Percentiles rank a stretch among this genome's conserved stretches.
Conservation (phyloP, 2,329 filamentous ascomycete genomes). For the Arthrobotrys megalospora region DNA sequence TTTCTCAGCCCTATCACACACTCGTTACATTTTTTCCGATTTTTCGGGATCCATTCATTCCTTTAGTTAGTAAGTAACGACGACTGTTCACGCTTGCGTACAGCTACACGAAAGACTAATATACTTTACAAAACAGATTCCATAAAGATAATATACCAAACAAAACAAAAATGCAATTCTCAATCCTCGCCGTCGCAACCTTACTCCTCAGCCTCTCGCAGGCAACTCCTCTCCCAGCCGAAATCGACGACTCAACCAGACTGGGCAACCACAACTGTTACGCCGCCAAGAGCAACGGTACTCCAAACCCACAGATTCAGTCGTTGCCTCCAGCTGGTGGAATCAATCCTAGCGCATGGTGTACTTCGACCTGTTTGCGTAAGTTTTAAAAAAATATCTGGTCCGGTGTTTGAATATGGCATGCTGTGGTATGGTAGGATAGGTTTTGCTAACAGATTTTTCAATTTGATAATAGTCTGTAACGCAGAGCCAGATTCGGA, state of each 20-base stretch:
- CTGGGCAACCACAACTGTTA: constrained; percentile 7
- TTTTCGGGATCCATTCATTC: not conserved
- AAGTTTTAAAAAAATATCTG: no score
- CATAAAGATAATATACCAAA: no score
- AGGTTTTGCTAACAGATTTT: not conserved
- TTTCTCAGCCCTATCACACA: not conserved
- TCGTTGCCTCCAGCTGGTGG: not conserved
- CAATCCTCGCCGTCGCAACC: not conserved
- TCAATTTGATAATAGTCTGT: constrained; percentile 2
- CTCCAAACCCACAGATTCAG: not conserved
- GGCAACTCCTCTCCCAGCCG: not conserved
- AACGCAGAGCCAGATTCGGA: not conserved
- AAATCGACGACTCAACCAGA: not conserved
- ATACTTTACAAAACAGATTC: no score
- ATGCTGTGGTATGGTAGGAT: no score
- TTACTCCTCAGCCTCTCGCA: constrained; percentile 2
- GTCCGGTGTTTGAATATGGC: no score
- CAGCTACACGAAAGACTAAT: no score
- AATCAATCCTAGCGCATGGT: constrained; percentile 9
- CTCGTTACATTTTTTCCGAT: not conserved
- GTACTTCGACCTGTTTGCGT: constrained; percentile 20
- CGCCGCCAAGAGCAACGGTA: not conserved
- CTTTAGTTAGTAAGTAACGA: not conserved
- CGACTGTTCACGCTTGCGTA: no score
- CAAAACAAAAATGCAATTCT: constrained; percentile 18